A percentile compares a stretch with the other conserved stretches of the same genome.
Conservation (phyloP, 768 basidiomycete species). For the Calocera cornea region DNA sequence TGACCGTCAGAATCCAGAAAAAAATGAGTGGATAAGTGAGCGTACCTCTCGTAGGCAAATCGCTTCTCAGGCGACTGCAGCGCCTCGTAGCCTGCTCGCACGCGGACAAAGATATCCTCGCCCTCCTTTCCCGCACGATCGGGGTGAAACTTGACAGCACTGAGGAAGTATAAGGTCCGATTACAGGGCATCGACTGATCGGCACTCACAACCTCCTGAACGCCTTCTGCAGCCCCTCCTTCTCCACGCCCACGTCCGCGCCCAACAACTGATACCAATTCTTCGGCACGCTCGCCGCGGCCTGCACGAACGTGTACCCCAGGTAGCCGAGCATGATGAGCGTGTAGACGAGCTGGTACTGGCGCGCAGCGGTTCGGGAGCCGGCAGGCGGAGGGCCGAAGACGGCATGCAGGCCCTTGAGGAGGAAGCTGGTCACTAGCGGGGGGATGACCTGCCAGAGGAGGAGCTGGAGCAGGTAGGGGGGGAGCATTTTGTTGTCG, state of each 20-base stretch:
- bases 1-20: constrained; percentile 1
- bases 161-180: neutral
- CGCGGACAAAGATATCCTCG: constrained; percentile 52
- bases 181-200: neutral
- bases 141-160: constrained; percentile 57
- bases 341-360: constrained; percentile 11
- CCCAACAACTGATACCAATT: constrained; percentile 71
- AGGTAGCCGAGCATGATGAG: constrained; percentile 18
- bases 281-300: constrained; percentile 41
- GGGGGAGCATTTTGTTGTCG: neutral
- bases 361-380: neutral
- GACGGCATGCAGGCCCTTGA: neutral
- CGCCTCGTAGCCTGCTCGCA: constrained; percentile 63
- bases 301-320: constrained; percentile 15
- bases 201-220: constrained; percentile 45
- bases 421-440: neutral
- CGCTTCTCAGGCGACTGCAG: constrained; percentile 61
- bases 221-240: constrained; percentile 49
- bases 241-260: constrained; percentile 49
- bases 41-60: constrained; percentile 77
- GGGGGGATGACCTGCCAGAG: neutral
- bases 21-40: neutral
- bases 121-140: constrained; percentile 45
- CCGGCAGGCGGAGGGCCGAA: neutral
- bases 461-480: neutral